Conservation (phyloP, 2,329 filamentous ascomycete species). For the Talaromyces rugulosus region DNA sequence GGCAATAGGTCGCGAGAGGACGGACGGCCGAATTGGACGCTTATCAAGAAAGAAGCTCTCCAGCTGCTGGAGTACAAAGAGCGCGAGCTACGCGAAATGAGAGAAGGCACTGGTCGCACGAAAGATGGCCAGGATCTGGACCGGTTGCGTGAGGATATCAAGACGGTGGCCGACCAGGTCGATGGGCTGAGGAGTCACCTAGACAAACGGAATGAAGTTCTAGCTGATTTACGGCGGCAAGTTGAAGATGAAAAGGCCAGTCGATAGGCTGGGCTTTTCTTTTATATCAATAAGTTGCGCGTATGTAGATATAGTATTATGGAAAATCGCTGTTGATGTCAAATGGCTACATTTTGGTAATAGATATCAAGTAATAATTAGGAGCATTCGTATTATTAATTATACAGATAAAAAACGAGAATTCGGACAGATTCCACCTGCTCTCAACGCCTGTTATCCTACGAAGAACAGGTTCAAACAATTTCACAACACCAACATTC, state of each 20-base stretch:
- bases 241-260: constrained; percentile 79
- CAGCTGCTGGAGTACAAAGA: constrained; percentile 92
- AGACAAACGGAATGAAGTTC: constrained; percentile 65
- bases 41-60: constrained; percentile 92
- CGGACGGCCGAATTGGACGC: constrained; percentile 76
- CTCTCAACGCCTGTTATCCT: neutral
- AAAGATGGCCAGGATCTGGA: constrained; percentile 70
- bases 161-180: constrained; percentile 88
- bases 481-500: neutral
- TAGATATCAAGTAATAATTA: neutral
- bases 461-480: neutral
- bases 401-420: neutral
- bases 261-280: constrained; percentile 22
- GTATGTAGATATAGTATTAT: constrained; percentile 12
- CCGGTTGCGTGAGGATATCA: constrained; percentile 77
- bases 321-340: neutral
- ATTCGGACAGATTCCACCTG: neutral
- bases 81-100: constrained; percentile 71
- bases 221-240: constrained; percentile 73
- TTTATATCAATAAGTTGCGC: neutral
- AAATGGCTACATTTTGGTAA: neutral
- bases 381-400: neutral
- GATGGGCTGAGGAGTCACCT: constrained; percentile 84
- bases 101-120: constrained; percentile 49
- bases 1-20: constrained; percentile 45